Percentiles rank a stretch among this genome's conserved stretches.
Evolutionary conservation across 495 filamentous ascomycete genomes (phyloP).

Genomic region (Sordaria brevicollis): DNA sequence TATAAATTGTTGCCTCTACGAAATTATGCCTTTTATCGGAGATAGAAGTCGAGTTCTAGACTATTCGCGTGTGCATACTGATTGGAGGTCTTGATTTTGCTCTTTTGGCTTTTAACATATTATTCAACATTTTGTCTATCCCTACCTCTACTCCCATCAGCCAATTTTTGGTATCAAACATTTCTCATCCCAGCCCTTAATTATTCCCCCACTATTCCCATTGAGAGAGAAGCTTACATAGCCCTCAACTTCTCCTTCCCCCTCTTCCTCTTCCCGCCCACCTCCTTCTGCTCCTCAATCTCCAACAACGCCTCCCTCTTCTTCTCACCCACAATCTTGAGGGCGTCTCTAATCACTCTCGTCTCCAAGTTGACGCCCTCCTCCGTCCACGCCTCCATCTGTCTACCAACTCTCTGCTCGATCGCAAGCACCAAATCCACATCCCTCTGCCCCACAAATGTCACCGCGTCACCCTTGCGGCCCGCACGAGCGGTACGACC

Average conservation of each 20-base stretch:
- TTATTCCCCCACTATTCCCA: no score
- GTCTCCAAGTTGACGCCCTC: conserved; percentile 86
- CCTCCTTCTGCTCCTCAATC: conserved; percentile 86
- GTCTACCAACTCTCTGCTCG: conserved; percentile 65
- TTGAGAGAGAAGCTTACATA: background rate
- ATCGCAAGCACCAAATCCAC: conserved; percentile 79
- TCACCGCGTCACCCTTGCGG: conserved; percentile 67
- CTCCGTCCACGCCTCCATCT: conserved; percentile 75
- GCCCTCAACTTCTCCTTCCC: conserved; percentile 41
- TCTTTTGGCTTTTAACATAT: background rate
- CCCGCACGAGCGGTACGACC: conserved; percentile 93
- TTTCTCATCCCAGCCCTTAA: background rate
- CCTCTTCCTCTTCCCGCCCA: conserved; percentile 62
- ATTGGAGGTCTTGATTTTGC: background rate
- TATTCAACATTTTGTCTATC: background rate
- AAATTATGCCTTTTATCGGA: no score
- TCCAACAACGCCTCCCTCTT: conserved; percentile 82
- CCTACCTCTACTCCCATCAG: background rate
- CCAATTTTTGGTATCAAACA: background rate
- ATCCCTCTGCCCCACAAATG: conserved; percentile 85
- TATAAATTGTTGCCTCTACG: no score
- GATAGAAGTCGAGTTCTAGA: background rate
- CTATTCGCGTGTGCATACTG: background rate
- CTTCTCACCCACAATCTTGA: conserved; percentile 85
- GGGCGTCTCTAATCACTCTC: conserved; percentile 65